These are phyloP conservation scores for Stylosanthes scabra DNA, from an alignment of 331 rosid genomes.

Conservation along the genomic window DNA sequence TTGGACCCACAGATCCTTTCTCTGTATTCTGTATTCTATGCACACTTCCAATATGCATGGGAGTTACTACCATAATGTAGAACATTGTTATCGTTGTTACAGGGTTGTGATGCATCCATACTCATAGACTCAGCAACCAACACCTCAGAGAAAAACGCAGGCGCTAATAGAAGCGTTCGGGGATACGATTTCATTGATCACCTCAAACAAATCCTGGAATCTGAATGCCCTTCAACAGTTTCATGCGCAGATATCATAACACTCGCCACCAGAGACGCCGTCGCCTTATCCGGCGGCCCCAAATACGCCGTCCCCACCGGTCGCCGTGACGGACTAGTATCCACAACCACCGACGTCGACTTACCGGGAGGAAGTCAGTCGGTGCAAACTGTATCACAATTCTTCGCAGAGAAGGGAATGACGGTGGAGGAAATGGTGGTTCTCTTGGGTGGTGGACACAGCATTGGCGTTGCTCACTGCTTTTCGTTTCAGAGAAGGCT, in stretches of 20 bases:
- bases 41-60: no score
- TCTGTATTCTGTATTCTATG: no score
- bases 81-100: no score
- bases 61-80: no score
- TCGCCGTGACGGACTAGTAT: constrained; percentile 52
- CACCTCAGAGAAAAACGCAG: constrained; percentile 39
- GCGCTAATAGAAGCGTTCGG: constrained; percentile 44
- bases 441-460: constrained; percentile 71
- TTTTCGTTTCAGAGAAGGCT: constrained; percentile 38
- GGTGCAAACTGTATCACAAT: background rate
- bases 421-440: constrained; percentile 59
- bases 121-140: constrained; percentile 44
- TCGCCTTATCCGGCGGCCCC: constrained; percentile 57
- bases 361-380: constrained; percentile 50
- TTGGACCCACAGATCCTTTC: no score
- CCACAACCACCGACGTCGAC: background rate
- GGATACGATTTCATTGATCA: constrained; percentile 52
- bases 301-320: constrained; percentile 52
- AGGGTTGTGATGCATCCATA: constrained; percentile 67
- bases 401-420: constrained; percentile 38
- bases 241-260: constrained; percentile 65
- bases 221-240: constrained; percentile 54
- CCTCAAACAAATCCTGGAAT: constrained; percentile 48
- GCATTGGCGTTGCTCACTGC: constrained; percentile 57
- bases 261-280: constrained; percentile 54